phyloP scores from a whole-genome alignment of 495 filamentous ascomycete species.

The Aspergillus carlsbadensis region DNA sequence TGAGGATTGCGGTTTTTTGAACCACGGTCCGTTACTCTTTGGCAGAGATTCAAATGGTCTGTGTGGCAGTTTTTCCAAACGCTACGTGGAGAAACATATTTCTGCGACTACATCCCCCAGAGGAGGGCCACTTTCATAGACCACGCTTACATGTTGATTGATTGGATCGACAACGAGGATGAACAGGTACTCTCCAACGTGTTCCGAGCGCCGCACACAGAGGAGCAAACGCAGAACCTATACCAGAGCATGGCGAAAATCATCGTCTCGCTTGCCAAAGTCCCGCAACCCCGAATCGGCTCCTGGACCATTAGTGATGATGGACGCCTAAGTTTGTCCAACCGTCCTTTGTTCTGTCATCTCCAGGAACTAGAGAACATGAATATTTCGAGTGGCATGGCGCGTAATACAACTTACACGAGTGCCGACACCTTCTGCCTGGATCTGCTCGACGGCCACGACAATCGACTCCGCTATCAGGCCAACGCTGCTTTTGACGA shows the following conservation, averaged over 20 bases:
- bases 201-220: slow-evolving; percentile 15
- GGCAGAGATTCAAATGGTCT: slow-evolving; percentile 16
- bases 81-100: slow-evolving; percentile 19
- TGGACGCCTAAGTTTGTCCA: slow-evolving; percentile 28
- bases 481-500: slow-evolving; percentile 27
- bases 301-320: slow-evolving; percentile 30
- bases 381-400: slow-evolving; percentile 24
- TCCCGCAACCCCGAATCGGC: slow-evolving; percentile 33
- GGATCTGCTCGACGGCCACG: slow-evolving; percentile 31
- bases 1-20: not conserved
- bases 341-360: slow-evolving; percentile 29
- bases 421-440: slow-evolving; percentile 25
- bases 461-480: slow-evolving; percentile 26
- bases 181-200: slow-evolving; percentile 35
- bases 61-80: slow-evolving; percentile 16
- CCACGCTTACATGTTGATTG: slow-evolving; percentile 30
- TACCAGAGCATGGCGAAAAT: slow-evolving; percentile 27
- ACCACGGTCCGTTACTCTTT: not conserved
- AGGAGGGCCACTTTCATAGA: slow-evolving; percentile 10
- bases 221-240: slow-evolving; percentile 20
- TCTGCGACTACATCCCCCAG: slow-evolving; percentile 22
- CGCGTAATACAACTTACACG: slow-evolving; percentile 23
- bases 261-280: slow-evolving; percentile 30
- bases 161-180: slow-evolving; percentile 24
- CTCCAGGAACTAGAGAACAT: slow-evolving; percentile 35